Base-by-base conservation (phyloP, 176 grass and related monocot genomes). In the Aegilops tauschii region DNA sequence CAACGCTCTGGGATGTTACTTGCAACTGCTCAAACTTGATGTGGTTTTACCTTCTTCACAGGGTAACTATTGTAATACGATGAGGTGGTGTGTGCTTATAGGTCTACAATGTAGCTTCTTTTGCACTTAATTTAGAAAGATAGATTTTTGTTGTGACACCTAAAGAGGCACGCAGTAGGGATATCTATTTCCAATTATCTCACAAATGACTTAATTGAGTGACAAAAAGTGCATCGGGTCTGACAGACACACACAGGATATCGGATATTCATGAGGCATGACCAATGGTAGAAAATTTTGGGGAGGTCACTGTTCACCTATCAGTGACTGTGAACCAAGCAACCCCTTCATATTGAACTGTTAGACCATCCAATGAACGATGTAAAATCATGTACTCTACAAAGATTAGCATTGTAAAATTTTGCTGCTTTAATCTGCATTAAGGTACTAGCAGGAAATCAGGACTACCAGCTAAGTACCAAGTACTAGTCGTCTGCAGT, bases 261-360 rank as follows among this genome's bases (percentile, higher is more conserved):
- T 77, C 14, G 5, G 52, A 37, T 86, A 82, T 62, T 64, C 49
- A 52, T 31, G n/a, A 86, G 80, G 39, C 30, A 86, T 63, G 65
- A 37, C 32, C 63, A 68, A 76, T n/a, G 35, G 44, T 67, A 25
- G 61, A 68, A 8, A 76, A 44, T 20, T 81, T 47, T 58, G 23
- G 21, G 7, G 17, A 58, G 20, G 61, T 16, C 68, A 34, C 35
- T 71, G 29, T 29, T 78, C 63, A 61, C 23, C 34, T 13, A 65
- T 85, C 34, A 25, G 4, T 75, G 45, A 81, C 34, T 18, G 45
- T 9, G 45, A 85, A 58, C 12, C 32, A 85, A 70, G 61, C 18
- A 82, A 14, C 2, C 52, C 9, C 59, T 80, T 18, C 8, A 34
- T 76, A 65, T 66, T 80, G 11, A 74, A 80, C 31, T 30, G 18